These are phyloP conservation scores for Suhomyces anneliseae DNA, from an alignment of 1,139 yeast genomes.

Conservation along the genomic window DNA sequence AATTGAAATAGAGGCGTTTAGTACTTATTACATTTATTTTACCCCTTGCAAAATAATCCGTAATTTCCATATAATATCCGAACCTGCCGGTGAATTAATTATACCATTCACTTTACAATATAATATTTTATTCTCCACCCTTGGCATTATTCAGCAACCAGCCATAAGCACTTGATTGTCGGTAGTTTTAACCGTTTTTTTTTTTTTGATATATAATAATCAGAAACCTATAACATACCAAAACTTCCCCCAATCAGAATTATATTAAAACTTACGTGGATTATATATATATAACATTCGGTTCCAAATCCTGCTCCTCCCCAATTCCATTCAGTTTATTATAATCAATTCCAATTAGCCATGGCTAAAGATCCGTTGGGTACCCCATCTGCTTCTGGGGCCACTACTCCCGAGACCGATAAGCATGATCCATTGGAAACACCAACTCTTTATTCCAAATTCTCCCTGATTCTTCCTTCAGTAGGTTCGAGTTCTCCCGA, in stretches of 20 bases:
- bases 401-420: neutral
- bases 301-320: too few relatives aligned
- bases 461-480: constrained; percentile 9
- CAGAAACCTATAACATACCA: too few relatives aligned
- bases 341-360: neutral
- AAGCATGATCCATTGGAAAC: neutral
- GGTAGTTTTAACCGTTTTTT: too few relatives aligned
- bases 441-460: constrained; percentile 9
- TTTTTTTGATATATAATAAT: too few relatives aligned
- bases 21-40: neutral
- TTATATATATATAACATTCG: too few relatives aligned
- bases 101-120: too few relatives aligned
- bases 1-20: neutral
- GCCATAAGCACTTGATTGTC: too few relatives aligned
- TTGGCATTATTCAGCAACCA: too few relatives aligned
- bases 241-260: too few relatives aligned
- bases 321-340: too few relatives aligned
- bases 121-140: too few relatives aligned
- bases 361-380: neutral
- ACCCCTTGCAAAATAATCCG: neutral
- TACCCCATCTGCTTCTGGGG: neutral
- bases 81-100: neutral
- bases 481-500: constrained; percentile 5
- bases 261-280: too few relatives aligned
- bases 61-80: neutral